These are phyloP conservation scores for Chrysanthemum lavandulifolium DNA, from an alignment of 129 eudicot species.

Conservation along the genomic window DNA sequence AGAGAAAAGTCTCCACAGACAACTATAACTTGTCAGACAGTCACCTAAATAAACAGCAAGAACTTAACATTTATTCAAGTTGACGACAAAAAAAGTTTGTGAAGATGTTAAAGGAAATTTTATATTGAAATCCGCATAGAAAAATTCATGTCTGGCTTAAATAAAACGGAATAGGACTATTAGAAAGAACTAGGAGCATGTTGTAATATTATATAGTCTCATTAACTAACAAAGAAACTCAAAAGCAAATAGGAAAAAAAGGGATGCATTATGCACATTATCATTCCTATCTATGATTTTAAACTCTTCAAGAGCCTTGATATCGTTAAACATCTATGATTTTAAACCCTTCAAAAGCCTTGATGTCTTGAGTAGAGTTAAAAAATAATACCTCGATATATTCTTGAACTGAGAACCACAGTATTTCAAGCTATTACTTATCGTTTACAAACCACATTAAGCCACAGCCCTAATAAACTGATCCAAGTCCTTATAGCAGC, in stretches of 20 bases:
- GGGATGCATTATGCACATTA: neutral
- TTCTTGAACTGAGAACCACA: neutral
- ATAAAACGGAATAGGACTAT: too few species aligned
- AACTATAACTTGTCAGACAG: neutral
- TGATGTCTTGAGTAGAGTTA: too few species aligned
- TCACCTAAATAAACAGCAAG: slow-evolving; percentile 1
- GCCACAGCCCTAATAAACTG: neutral
- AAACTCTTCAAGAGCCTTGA: neutral
- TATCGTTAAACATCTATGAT: neutral
- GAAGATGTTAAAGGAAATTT: neutral
- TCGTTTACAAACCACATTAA: neutral
- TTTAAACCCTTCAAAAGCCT: neutral
- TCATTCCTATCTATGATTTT: neutral
- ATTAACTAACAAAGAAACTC: neutral
- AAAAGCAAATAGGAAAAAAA: neutral
- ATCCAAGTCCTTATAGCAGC: neutral
- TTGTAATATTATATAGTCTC: too few species aligned
- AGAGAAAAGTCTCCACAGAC: neutral
- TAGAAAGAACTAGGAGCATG: too few species aligned
- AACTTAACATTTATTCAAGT: neutral
- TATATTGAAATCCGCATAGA: too few species aligned
- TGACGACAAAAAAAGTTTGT: neutral
- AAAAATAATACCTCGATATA: too few species aligned
- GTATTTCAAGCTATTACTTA: neutral
- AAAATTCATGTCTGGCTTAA: too few species aligned